Percentiles rank a stretch among this genome's conserved stretches.
Conservation (phyloP, 306 rosid genomes). For the Inga laurina region DNA sequence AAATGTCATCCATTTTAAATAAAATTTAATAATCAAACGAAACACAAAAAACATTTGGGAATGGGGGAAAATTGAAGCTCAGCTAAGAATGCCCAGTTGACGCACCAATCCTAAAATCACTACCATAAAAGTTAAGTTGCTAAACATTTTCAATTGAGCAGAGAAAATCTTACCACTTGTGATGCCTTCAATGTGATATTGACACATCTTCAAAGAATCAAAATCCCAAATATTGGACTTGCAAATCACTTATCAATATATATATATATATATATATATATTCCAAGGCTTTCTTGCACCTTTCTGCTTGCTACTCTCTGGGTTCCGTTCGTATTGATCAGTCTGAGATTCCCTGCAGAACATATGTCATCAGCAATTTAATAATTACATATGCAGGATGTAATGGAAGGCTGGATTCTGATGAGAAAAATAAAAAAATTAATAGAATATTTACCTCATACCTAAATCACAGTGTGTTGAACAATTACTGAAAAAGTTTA, state of each 20-base stretch:
- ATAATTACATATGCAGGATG: background rate
- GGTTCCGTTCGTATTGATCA: constrained; percentile 59
- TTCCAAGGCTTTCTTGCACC: constrained; percentile 58
- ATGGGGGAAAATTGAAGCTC: too few relatives aligned
- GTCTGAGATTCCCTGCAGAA: constrained; percentile 57
- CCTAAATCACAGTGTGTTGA: background rate
- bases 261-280: constrained; percentile 39
- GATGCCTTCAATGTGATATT: background rate
- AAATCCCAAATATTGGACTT: background rate
- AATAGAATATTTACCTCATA: background rate
- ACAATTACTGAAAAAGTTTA: background rate
- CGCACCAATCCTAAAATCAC: too few relatives aligned
- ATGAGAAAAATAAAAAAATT: background rate
- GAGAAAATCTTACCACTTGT: background rate
- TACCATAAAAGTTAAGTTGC: background rate
- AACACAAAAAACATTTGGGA: too few relatives aligned
- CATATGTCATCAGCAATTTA: constrained; percentile 19
- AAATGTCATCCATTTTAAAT: too few relatives aligned
- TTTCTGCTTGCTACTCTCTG: constrained; percentile 63
- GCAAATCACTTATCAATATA: background rate
- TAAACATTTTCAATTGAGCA: background rate
- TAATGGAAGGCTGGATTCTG: background rate
- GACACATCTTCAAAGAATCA: background rate
- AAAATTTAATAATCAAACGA: too few relatives aligned
- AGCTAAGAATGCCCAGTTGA: too few relatives aligned